A percentile compares a stretch with the other conserved stretches of the same genome.
Evolutionary conservation across 2,329 filamentous ascomycete species (phyloP).

Genomic region (Phialophora expanda): DNA sequence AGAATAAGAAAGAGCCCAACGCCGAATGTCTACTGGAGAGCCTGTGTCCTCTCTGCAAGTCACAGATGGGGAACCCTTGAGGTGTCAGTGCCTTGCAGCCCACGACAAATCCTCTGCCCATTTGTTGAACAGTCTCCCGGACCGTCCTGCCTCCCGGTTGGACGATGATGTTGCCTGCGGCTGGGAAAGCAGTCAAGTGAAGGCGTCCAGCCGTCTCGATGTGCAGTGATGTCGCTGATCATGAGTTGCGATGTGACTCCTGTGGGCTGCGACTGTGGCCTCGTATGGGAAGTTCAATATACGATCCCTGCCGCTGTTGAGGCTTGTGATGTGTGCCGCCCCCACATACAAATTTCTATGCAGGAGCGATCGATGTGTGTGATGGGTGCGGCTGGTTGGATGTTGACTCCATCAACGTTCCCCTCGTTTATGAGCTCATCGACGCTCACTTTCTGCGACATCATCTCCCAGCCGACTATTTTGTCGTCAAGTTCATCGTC

Average conservation of each 20-base stretch:
- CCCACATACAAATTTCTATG: constrained; percentile 23
- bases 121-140: not conserved
- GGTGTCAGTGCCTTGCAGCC: not conserved
- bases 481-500: constrained; percentile 4
- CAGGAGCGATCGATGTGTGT: not conserved
- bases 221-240: constrained; percentile 11
- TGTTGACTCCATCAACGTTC: constrained; percentile 1
- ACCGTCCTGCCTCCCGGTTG: not conserved
- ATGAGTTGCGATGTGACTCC: constrained; percentile 11
- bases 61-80: not conserved
- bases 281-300: not conserved
- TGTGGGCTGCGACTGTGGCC: not conserved
- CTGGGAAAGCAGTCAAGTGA: constrained; percentile 2
- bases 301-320: not conserved
- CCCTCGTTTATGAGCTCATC: constrained; percentile 13
- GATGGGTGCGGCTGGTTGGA: not conserved
- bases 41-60: not conserved
- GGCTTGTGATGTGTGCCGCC: not conserved
- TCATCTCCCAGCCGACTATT: constrained; percentile 12
- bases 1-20: constrained; percentile 6
- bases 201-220: constrained; percentile 7
- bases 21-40: not conserved
- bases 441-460: constrained; percentile 10
- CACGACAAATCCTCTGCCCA: not conserved
- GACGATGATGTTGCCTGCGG: constrained; percentile 7